phyloP scores from a whole-genome alignment of 345 rosid genomes.

The Laguncularia racemosa region DNA sequence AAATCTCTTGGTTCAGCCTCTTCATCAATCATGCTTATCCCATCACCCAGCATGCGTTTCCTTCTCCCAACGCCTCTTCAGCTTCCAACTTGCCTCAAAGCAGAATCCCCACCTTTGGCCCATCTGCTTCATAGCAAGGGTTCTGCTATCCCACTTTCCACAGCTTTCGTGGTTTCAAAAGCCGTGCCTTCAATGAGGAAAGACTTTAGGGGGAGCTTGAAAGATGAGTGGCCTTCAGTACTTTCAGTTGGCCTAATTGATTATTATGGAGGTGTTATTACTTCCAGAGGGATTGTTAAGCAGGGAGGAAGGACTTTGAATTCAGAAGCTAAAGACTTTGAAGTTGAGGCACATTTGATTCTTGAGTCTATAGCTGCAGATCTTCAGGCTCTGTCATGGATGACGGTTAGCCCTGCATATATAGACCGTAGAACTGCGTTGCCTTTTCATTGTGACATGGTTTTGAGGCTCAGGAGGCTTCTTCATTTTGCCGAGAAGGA shows the following conservation, averaged over 20 bases:
- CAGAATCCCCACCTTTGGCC: slow-evolving; percentile 98
- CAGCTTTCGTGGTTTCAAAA: slow-evolving; percentile 87
- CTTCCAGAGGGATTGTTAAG: slow-evolving; percentile 37
- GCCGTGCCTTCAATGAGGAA: slow-evolving; percentile 85
- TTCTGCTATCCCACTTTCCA: slow-evolving; percentile 71
- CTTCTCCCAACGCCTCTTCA: slow-evolving; percentile 88
- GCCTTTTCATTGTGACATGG: slow-evolving; percentile 96
- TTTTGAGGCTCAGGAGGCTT: slow-evolving; percentile 83
- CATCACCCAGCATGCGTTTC: slow-evolving; percentile 95
- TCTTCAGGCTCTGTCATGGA: slow-evolving; percentile 96
- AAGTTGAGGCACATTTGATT: slow-evolving; percentile 66
- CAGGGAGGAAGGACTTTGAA: slow-evolving; percentile 45
- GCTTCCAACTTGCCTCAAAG: slow-evolving; percentile 89
- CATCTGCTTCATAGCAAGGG: slow-evolving; percentile 99
- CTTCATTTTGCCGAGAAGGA: slow-evolving; percentile 97
- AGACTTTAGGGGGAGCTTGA: slow-evolving; percentile 52
- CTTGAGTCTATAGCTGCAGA: slow-evolving; percentile 84
- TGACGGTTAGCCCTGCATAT: slow-evolving; percentile 92
- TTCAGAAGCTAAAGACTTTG: slow-evolving; percentile 67
- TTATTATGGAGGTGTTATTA: slow-evolving; percentile 63
- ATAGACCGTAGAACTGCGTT: slow-evolving; percentile 77
- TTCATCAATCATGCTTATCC: slow-evolving; percentile 78
- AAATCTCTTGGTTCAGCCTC: slow-evolving; percentile 83
- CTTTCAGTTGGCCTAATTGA: slow-evolving; percentile 85
- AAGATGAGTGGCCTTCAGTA: slow-evolving; percentile 95